A percentile compares a stretch with the other conserved stretches of the same genome.
Conservation (phyloP, 2,329 filamentous ascomycete genomes). For the Aspergillus flavus region DNA sequence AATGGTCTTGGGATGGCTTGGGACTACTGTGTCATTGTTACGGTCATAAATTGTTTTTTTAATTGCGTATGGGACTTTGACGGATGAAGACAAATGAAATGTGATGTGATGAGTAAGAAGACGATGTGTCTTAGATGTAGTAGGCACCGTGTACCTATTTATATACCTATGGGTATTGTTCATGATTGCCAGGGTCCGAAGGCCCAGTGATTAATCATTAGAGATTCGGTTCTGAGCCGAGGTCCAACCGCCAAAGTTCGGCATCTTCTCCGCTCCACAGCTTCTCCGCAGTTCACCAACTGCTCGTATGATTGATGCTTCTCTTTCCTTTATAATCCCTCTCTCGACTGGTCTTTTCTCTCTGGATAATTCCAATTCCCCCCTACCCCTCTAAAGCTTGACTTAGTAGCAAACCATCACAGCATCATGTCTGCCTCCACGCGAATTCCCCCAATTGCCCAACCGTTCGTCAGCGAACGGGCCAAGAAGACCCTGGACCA, state of each 20-base stretch:
- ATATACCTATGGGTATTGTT: too few species aligned
- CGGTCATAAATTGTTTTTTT: neutral
- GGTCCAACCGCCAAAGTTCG: conserved; percentile 29
- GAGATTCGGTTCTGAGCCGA: conserved; percentile 21
- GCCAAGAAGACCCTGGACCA: conserved; percentile 83
- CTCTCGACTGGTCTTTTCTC: neutral
- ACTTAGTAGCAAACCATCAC: neutral
- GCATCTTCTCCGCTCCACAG: conserved; percentile 24
- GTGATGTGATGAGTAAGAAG: neutral
- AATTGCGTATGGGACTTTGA: neutral
- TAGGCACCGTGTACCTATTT: too few species aligned
- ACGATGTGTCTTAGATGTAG: too few species aligned
- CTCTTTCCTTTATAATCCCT: conserved; percentile 11
- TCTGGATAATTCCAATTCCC: neutral
- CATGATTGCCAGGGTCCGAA: too few species aligned
- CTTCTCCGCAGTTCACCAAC: conserved; percentile 28
- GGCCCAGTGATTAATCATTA: too few species aligned
- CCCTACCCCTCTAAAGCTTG: neutral
- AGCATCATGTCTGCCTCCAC: conserved; percentile 51
- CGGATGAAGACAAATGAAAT: neutral
- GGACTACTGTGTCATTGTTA: neutral
- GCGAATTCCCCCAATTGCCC: conserved; percentile 61
- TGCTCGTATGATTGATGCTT: conserved; percentile 9
- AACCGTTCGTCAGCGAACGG: conserved; percentile 74
- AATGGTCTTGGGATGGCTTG: conserved; percentile 2